These are phyloP conservation scores for Vicia faba DNA, from an alignment of 306 rosid species.

Conservation along the genomic window DNA sequence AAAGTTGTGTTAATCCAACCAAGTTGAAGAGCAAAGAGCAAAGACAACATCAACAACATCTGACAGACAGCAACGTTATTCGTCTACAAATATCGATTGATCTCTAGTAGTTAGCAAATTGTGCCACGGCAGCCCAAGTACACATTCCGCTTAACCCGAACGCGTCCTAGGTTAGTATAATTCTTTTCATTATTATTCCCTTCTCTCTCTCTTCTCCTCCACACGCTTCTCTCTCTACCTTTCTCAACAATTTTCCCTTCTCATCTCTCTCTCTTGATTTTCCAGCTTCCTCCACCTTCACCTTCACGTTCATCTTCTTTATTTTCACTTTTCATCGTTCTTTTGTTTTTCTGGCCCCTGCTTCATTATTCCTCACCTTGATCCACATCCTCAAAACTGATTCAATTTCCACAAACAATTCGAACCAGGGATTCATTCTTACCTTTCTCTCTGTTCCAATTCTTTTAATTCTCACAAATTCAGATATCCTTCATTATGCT, in stretches of 20 bases:
- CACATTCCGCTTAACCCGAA: too few species aligned
- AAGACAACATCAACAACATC: too few species aligned
- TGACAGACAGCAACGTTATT: too few species aligned
- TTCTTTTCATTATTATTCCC: too few species aligned
- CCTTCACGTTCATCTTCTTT: background rate
- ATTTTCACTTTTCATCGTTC: background rate
- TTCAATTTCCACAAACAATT: slow-evolving; percentile 11
- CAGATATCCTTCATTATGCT: slow-evolving; percentile 19
- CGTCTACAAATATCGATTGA: too few species aligned
- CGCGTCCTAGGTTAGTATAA: too few species aligned
- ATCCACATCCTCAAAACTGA: slow-evolving; percentile 7
- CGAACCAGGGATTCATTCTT: slow-evolving; percentile 39
- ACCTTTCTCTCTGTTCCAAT: slow-evolving; percentile 45
- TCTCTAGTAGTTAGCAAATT: background rate
- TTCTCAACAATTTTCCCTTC: background rate
- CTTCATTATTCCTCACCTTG: background rate
- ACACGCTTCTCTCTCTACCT: background rate
- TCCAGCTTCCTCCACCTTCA: too few species aligned
- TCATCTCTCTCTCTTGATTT: too few species aligned
- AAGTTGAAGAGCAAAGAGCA: too few species aligned
- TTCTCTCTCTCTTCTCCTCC: background rate
- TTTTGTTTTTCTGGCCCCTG: background rate
- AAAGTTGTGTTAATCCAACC: too few species aligned
- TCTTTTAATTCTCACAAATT: slow-evolving; percentile 3
- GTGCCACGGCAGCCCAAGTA: background rate